phyloP scores from a whole-genome alignment of 768 basidiomycete genomes.

The Mycena olivaceomarginata region DNA sequence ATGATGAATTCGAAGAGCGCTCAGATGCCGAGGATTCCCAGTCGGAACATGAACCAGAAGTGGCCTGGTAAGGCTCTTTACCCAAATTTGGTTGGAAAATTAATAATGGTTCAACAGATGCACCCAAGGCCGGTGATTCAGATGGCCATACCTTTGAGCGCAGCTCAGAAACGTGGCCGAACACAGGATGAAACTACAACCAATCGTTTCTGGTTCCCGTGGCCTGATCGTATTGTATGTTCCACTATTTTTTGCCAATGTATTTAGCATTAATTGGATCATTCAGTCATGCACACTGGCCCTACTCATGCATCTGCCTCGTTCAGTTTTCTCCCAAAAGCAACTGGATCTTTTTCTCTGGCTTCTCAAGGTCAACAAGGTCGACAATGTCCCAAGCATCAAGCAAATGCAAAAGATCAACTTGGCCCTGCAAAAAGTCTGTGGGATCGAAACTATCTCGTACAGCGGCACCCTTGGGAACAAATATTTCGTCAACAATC shows the following conservation, averaged over 20 bases:
- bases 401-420: no score
- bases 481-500: no score
- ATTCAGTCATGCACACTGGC: neutral
- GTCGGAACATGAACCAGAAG: neutral
- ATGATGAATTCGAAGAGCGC: conserved; percentile 1
- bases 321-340: conserved; percentile 9
- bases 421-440: no score
- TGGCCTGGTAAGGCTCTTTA: neutral
- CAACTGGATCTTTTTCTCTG: no score
- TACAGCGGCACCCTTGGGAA: no score
- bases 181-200: neutral
- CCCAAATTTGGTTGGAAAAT: neutral
- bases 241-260: neutral
- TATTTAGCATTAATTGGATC: no score
- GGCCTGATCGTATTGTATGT: conserved; percentile 5
- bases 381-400: no score
- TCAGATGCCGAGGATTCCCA: neutral
- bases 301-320: conserved; percentile 1
- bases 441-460: no score
- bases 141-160: neutral
- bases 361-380: no score
- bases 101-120: neutral
- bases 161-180: neutral
- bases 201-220: neutral
- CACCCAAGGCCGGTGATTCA: neutral